Percentiles rank a stretch among this genome's conserved stretches.
Conservation (phyloP, 2,329 filamentous ascomycete species). For the Mollisia scopiformis region DNA sequence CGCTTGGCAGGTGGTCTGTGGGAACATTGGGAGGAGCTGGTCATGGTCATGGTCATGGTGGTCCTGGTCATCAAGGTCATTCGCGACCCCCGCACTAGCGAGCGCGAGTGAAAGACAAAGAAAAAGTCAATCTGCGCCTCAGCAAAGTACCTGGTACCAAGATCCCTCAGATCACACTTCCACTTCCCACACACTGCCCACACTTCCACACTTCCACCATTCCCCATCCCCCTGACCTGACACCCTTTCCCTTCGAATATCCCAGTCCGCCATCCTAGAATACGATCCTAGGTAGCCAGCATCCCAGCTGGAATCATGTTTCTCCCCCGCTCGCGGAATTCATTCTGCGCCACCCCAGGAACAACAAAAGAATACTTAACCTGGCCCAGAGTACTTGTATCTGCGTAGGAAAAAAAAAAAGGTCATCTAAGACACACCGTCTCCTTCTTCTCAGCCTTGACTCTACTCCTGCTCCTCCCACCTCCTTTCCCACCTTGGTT, state of each 20-base stretch:
- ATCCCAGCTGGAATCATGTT: neutral
- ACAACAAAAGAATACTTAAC: constrained; percentile 28
- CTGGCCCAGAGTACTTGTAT: constrained; percentile 2
- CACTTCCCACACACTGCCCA: no score
- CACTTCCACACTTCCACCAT: no score
- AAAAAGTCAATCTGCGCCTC: no score
- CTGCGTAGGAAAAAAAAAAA: constrained; percentile 1
- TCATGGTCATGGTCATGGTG: no score
- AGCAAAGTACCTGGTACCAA: neutral
- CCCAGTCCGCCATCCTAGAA: no score
- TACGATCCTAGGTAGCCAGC: no score
- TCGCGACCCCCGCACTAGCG: constrained; percentile 3
- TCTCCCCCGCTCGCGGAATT: constrained; percentile 2
- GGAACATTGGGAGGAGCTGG: no score
- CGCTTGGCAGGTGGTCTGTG: no score
- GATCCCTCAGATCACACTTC: neutral
- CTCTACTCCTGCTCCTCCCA: no score
- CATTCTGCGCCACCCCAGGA: constrained; percentile 27
- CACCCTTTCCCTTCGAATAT: no score
- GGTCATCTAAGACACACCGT: constrained; percentile 9
- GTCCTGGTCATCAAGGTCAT: no score
- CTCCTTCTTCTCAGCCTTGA: constrained; percentile 12
- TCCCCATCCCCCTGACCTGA: no score
- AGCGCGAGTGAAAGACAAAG: neutral
- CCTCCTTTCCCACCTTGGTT: constrained; percentile 7